Conservation (phyloP, 2,329 filamentous ascomycete species). For the Aspergillus novoparasiticus region DNA sequence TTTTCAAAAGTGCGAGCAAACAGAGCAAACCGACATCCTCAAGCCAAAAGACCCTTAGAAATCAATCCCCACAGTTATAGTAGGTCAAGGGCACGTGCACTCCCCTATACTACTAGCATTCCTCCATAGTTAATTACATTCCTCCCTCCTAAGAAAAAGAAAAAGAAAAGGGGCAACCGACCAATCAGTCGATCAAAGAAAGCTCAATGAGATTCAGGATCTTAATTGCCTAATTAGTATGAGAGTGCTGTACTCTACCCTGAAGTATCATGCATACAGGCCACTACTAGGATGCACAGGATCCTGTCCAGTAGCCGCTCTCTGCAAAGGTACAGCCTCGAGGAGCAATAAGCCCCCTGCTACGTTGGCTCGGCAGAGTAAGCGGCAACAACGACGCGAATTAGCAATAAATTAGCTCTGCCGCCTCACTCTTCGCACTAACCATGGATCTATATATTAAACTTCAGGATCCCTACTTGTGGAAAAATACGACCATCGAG, state of each 20-base stretch:
- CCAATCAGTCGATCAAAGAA: not conserved
- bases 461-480: not conserved
- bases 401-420: not conserved
- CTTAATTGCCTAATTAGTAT: not conserved
- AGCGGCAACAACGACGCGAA: not conserved
- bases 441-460: not conserved
- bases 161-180: not conserved
- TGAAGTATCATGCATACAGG: not conserved
- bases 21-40: not conserved
- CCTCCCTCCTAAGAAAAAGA: not conserved
- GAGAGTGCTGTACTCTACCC: not conserved
- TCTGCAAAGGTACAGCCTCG: not conserved
- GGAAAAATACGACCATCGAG: not conserved
- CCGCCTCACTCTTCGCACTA: not conserved
- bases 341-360: not conserved
- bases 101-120: not conserved
- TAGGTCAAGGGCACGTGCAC: not conserved
- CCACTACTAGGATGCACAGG: not conserved
- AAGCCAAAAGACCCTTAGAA: not conserved
- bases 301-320: not conserved
- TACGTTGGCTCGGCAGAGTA: not conserved
- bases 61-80: not conserved
- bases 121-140: not conserved
- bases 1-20: not conserved
- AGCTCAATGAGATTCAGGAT: not conserved